Conservation (phyloP, 345 rosid genomes). For the Eucalyptus erythrocorys region DNA sequence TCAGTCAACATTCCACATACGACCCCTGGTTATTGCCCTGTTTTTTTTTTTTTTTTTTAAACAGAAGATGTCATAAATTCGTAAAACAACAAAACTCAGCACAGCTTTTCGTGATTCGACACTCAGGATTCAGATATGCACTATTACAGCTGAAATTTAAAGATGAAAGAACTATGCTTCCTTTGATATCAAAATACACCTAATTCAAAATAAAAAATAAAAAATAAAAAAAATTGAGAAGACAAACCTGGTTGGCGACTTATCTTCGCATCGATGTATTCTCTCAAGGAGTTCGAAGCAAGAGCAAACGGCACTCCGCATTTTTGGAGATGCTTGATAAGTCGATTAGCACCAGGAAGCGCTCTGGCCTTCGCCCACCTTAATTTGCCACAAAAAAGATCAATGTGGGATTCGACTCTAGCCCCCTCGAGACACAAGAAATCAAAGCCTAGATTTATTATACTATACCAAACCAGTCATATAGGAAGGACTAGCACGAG, state of each 20-base stretch:
- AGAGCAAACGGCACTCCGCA: constrained; percentile 25
- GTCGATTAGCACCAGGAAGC: constrained; percentile 29
- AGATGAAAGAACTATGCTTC: neutral
- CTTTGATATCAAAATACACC: neutral
- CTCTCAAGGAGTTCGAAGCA: constrained; percentile 29
- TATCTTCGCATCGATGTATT: constrained; percentile 24
- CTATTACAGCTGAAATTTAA: neutral
- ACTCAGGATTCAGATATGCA: neutral
- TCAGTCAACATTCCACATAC: neutral
- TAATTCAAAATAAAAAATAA: neutral
- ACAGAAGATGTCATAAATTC: neutral
- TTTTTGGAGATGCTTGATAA: constrained; percentile 20
- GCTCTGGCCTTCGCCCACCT: constrained; percentile 25
- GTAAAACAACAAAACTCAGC: neutral
- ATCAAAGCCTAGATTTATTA: neutral
- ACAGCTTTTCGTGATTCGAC: neutral
- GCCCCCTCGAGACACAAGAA: neutral
- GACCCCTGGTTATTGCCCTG: neutral
- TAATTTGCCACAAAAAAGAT: neutral
- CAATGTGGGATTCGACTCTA: neutral
- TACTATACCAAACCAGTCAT: neutral
- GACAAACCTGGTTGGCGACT: constrained; percentile 13
- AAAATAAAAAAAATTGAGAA: neutral
- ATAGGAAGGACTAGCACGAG: neutral
- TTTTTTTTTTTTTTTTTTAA: neutral